Percentiles rank a stretch among this genome's conserved stretches.
Evolutionary conservation across 495 filamentous ascomycete species (phyloP).

Genomic region (Tuber melanosporum): DNA sequence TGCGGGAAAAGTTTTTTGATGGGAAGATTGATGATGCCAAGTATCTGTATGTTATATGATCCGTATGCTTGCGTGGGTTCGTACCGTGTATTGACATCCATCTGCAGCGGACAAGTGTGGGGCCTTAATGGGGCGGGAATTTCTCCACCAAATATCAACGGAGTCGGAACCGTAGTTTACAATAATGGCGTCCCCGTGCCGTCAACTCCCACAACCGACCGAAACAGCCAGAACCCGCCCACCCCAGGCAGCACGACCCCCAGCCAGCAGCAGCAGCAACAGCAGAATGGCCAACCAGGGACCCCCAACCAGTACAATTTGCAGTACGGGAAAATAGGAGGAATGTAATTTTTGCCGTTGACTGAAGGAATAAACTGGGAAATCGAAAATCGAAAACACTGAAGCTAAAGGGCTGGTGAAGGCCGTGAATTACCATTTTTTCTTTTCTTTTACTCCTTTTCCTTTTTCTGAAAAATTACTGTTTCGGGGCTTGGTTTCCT

Average conservation of each 20-base stretch:
- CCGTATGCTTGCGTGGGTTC: neutral
- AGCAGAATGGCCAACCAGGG: conserved; percentile 19
- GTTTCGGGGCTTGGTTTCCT: neutral
- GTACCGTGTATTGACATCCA: neutral
- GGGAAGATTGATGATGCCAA: conserved; percentile 62
- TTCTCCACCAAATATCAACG: conserved; percentile 35
- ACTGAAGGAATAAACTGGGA: neutral
- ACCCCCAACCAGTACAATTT: conserved; percentile 20
- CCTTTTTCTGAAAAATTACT: conserved; percentile 2
- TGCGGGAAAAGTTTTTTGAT: conserved; percentile 76
- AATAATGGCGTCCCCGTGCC: conserved; percentile 35
- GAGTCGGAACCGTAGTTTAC: conserved; percentile 36
- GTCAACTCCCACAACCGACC: conserved; percentile 28
- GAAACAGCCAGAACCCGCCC: conserved; percentile 23
- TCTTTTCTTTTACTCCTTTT: neutral
- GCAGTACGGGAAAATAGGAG: conserved; percentile 39
- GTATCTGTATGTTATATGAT: conserved; percentile 33
- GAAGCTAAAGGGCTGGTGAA: neutral
- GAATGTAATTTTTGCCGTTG: conserved; percentile 13
- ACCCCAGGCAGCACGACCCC: conserved; percentile 35
- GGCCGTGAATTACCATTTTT: neutral
- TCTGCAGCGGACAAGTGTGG: conserved; percentile 40
- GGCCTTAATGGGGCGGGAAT: conserved; percentile 40
- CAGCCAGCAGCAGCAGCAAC: conserved; percentile 14
- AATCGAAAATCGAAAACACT: neutral